Conservation (phyloP, 441 rosid species). For the Dalechampia spathulata region DNA sequence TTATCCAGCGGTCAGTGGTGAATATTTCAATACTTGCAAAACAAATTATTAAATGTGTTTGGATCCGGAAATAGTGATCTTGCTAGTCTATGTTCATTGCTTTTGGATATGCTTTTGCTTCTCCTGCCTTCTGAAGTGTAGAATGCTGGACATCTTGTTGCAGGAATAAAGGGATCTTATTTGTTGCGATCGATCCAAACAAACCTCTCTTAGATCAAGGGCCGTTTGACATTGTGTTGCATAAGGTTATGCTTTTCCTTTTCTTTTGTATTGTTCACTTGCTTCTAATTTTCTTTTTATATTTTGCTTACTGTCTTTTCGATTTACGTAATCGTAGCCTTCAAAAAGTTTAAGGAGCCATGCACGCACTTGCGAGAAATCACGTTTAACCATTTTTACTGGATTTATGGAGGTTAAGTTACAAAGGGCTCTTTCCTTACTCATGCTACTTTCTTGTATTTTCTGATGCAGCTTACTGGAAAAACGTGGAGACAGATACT, state of each 20-base stretch:
- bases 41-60: no score
- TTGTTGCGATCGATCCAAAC: constrained; percentile 70
- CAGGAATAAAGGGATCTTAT: constrained; percentile 74
- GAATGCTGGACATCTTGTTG: constrained; percentile 8
- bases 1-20: no score
- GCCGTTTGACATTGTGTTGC: constrained; percentile 76
- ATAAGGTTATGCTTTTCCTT: constrained; percentile 41
- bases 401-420: no score
- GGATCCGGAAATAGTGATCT: no score
- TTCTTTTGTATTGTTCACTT: not conserved
- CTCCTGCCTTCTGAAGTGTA: not conserved
- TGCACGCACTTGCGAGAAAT: not conserved
- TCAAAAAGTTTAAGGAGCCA: not conserved
- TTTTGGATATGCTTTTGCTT: no score
- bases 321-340: no score
- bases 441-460: no score
- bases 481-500: constrained; percentile 78
- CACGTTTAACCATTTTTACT: no score
- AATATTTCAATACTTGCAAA: no score
- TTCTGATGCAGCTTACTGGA: constrained; percentile 49
- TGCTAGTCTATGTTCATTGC: no score
- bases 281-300: not conserved
- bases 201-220: constrained; percentile 76
- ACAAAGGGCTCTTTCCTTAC: no score
- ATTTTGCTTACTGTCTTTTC: no score